Conservation (phyloP, 768 basidiomycete genomes). For the Leccinum broughii region DNA sequence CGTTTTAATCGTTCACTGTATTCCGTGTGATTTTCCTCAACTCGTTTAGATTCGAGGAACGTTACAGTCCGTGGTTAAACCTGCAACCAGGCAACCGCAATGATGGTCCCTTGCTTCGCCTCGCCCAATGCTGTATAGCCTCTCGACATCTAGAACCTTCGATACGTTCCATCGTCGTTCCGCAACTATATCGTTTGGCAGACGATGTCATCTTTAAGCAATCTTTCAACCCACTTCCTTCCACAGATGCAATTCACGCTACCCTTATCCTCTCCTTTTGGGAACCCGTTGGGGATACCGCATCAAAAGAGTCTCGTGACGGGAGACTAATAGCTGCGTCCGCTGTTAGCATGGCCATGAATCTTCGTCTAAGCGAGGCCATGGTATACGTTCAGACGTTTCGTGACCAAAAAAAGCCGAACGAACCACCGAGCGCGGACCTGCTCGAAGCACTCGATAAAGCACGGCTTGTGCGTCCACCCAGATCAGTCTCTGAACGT, state of each 20-base stretch:
- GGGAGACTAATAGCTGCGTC: conserved; percentile 40
- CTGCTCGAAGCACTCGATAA: conserved; percentile 36
- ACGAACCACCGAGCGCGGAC: conserved; percentile 29
- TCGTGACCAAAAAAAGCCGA: conserved; percentile 29
- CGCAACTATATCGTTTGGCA: conserved; percentile 42
- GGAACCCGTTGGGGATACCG: conserved; percentile 40
- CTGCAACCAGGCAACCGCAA: conserved; percentile 35
- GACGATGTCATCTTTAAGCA: conserved; percentile 41
- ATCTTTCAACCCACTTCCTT: conserved; percentile 43
- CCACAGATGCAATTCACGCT: conserved; percentile 42
- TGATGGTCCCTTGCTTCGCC: conserved; percentile 38
- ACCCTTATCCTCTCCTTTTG: conserved; percentile 45
- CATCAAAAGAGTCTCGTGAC: conserved; percentile 36
- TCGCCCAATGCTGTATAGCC: conserved; percentile 48
- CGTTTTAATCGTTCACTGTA: conserved; percentile 9
- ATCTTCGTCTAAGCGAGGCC: conserved; percentile 40
- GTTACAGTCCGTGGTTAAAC: conserved; percentile 46
- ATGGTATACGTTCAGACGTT: conserved; percentile 34
- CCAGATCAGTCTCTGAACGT: conserved; percentile 7
- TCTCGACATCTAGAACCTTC: conserved; percentile 43
- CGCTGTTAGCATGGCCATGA: conserved; percentile 50
- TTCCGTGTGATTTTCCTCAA: conserved; percentile 1
- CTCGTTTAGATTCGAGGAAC: conserved; percentile 40
- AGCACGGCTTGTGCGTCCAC: conserved; percentile 38
- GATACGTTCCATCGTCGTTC: conserved; percentile 37